phyloP scores from a whole-genome alignment of 208 protist species.

The Balamuthia mandrillaris region DNA sequence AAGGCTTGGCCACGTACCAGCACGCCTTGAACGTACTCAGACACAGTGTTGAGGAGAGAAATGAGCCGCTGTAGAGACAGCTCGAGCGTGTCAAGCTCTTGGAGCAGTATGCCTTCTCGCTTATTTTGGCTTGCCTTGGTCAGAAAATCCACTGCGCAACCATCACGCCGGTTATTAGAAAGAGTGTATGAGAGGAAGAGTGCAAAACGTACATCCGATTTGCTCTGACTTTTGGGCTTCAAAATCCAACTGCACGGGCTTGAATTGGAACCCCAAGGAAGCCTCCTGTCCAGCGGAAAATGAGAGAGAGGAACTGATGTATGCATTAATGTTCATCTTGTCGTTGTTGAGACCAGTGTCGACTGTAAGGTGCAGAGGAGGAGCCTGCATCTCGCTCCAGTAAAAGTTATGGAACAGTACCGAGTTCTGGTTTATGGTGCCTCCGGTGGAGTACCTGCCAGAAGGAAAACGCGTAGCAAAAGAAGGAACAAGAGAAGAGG shows the following conservation, averaged over 20 bases:
- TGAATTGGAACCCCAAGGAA: no score
- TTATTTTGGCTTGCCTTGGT: no score
- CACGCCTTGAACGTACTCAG: slow-evolving; percentile 57
- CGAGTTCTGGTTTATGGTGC: no score
- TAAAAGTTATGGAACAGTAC: slow-evolving; percentile 75
- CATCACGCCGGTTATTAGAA: neutral
- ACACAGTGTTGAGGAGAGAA: slow-evolving; percentile 44
- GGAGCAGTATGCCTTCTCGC: slow-evolving; percentile 44
- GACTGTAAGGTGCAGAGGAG: slow-evolving; percentile 63
- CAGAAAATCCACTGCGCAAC: no score
- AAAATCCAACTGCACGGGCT: no score
- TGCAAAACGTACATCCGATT: slow-evolving; percentile 7
- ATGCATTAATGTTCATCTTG: slow-evolving; percentile 53
- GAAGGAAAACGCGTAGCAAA: no score
- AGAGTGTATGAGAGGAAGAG: neutral
- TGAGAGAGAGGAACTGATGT: slow-evolving; percentile 38
- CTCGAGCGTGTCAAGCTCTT: slow-evolving; percentile 60
- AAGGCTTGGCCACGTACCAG: no score
- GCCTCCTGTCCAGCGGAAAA: slow-evolving; percentile 28
- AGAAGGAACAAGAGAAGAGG: neutral
- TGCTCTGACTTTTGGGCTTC: no score
- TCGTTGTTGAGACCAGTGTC: slow-evolving; percentile 62
- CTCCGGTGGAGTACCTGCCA: no score
- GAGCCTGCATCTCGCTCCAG: slow-evolving; percentile 45
- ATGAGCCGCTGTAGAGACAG: slow-evolving; percentile 47